Percentiles rank a stretch among this genome's conserved stretches.
phyloP scores from a whole-genome alignment of 139 green algal species.

The Limnomonas spitsbergensis region DNA sequence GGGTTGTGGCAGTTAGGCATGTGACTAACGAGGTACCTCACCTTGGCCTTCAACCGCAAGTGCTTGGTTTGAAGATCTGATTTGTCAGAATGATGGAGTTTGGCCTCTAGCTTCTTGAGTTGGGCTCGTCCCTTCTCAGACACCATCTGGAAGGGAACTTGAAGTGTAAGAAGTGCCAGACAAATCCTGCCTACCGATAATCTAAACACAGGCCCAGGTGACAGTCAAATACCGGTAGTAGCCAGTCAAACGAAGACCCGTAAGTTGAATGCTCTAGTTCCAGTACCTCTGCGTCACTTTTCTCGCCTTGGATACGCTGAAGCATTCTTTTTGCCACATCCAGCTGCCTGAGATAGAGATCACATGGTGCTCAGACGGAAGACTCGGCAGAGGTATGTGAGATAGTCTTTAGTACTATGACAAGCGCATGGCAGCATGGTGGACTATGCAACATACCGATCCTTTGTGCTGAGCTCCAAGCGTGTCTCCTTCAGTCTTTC shows the following conservation, averaged over 20 bases:
- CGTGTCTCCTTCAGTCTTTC: constrained; percentile 5
- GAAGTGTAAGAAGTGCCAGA: too few relatives aligned
- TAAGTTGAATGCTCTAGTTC: too few relatives aligned
- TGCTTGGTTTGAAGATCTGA: not conserved
- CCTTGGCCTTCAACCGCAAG: not conserved
- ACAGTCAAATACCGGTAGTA: too few relatives aligned
- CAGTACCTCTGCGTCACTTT: not conserved
- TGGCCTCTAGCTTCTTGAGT: not conserved
- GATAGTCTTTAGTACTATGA: too few relatives aligned
- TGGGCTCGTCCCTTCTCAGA: not conserved
- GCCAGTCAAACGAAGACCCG: too few relatives aligned
- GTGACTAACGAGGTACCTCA: too few relatives aligned
- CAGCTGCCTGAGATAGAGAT: constrained; percentile 9
- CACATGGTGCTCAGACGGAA: too few relatives aligned
- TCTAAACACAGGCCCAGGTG: too few relatives aligned
- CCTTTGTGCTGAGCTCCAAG: not conserved
- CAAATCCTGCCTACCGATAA: too few relatives aligned
- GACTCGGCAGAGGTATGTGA: too few relatives aligned
- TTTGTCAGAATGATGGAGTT: not conserved
- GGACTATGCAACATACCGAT: not conserved
- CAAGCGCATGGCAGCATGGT: too few relatives aligned
- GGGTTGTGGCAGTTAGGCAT: too few relatives aligned
- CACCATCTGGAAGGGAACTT: not conserved
- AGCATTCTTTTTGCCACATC: constrained; percentile 17
- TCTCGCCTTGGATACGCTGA: not conserved